A percentile compares a stretch with the other conserved stretches of the same genome.
Evolutionary conservation across 371 early-diverging fungal genomes (phyloP).

Genomic region (Mucor irregularis): DNA sequence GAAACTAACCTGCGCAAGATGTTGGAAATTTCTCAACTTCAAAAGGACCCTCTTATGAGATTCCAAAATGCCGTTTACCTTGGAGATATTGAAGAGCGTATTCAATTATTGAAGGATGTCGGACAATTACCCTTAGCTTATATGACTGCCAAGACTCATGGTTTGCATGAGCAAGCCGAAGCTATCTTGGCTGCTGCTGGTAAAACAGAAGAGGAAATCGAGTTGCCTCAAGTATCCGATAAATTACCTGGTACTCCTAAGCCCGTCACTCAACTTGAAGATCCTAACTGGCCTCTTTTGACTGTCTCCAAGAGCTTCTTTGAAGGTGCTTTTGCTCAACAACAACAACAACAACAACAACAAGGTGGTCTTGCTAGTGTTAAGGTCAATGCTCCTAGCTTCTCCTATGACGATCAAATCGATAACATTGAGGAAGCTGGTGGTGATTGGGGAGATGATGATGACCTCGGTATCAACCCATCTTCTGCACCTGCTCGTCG

Average conservation of each 20-base stretch:
- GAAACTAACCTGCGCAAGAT: constrained; percentile 86
- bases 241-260: constrained; percentile 60
- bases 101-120: constrained; percentile 77
- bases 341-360: constrained; percentile 21
- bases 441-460: constrained; percentile 76
- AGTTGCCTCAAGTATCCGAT: constrained; percentile 44
- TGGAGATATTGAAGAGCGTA: constrained; percentile 87
- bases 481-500: not conserved
- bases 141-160: constrained; percentile 86
- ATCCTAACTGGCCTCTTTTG: constrained; percentile 88
- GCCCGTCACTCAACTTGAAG: constrained; percentile 68
- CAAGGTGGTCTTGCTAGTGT: constrained; percentile 30
- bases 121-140: constrained; percentile 91
- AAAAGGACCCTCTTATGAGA: constrained; percentile 80
- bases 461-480: constrained; percentile 40
- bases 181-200: constrained; percentile 74
- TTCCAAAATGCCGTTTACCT: constrained; percentile 89
- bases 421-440: constrained; percentile 59
- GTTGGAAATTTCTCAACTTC: constrained; percentile 86
- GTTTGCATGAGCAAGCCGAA: constrained; percentile 81
- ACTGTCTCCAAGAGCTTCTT: constrained; percentile 71
- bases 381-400: constrained; percentile 38
- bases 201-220: constrained; percentile 64
- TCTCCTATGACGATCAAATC: constrained; percentile 49
- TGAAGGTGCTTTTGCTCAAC: constrained; percentile 58